Conservation (phyloP, 1,284 basidiomycete species). For the Abortiporus biennis region DNA sequence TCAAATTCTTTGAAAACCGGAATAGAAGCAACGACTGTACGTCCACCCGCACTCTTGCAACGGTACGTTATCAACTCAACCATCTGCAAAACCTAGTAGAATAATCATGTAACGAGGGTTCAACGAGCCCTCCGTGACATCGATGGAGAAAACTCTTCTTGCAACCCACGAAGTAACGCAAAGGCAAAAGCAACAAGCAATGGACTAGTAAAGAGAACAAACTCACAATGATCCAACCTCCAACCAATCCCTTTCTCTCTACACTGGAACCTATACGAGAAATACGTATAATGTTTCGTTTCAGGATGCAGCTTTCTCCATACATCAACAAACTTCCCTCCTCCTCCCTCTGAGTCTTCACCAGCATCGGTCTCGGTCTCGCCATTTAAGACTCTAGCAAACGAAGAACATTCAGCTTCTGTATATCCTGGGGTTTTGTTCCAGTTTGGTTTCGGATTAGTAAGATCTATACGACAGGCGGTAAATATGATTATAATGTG, state of each 20-base stretch:
- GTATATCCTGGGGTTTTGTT: slow-evolving; percentile 81
- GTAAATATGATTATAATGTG: neutral
- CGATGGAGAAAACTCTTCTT: neutral
- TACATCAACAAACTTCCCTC: slow-evolving; percentile 65
- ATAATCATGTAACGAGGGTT: too few relatives aligned
- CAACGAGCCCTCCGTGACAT: too few relatives aligned
- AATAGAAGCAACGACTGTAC: too few relatives aligned
- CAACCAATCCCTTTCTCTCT: slow-evolving; percentile 80
- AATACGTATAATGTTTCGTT: slow-evolving; percentile 74
- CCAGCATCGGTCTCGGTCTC: slow-evolving; percentile 25
- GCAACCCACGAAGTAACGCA: neutral
- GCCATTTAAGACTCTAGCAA: slow-evolving; percentile 55
- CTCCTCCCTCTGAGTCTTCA: slow-evolving; percentile 15
- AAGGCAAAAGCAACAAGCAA: neutral
- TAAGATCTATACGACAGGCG: slow-evolving; percentile 41
- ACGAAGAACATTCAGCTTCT: slow-evolving; percentile 69
- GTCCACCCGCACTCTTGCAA: too few relatives aligned
- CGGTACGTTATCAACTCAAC: too few relatives aligned
- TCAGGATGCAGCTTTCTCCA: slow-evolving; percentile 78
- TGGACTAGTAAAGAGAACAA: neutral
- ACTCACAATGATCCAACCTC: slow-evolving; percentile 82
- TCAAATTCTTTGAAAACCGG: too few relatives aligned
- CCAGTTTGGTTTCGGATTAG: slow-evolving; percentile 67
- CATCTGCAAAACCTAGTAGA: too few relatives aligned
- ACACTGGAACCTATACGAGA: slow-evolving; percentile 80